phyloP scores from a whole-genome alignment of 1,284 basidiomycete genomes.

The Mycena citricolor region DNA sequence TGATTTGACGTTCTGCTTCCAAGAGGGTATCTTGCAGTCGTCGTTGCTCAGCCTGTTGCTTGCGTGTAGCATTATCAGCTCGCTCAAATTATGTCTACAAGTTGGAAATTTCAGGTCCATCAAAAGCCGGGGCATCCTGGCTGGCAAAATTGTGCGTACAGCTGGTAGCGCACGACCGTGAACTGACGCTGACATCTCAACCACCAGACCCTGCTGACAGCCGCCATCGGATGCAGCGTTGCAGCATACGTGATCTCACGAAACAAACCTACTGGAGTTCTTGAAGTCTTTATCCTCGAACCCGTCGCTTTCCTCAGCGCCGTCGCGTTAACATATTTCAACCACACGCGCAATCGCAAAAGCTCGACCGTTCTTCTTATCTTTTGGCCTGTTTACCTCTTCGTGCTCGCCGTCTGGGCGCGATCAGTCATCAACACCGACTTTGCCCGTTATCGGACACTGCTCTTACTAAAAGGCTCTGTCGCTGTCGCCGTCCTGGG shows the following conservation, averaged over 20 bases:
- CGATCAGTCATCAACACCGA: conserved; percentile 51
- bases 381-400: conserved; percentile 78
- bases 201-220: conserved; percentile 44
- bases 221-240: conserved; percentile 43
- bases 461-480: conserved; percentile 49
- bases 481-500: conserved; percentile 51
- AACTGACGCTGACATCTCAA: too few relatives aligned
- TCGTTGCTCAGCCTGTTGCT: conserved; percentile 42
- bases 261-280: conserved; percentile 46
- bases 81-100: conserved; percentile 15
- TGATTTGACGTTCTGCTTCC: conserved; percentile 83
- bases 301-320: conserved; percentile 48
- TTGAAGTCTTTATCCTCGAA: conserved; percentile 60
- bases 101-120: conserved; percentile 31
- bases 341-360: conserved; percentile 73
- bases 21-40: conserved; percentile 60
- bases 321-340: conserved; percentile 55
- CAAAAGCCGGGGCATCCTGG: conserved; percentile 51
- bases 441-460: conserved; percentile 30
- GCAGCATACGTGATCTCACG: conserved; percentile 35
- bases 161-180: too few relatives aligned
- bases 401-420: conserved; percentile 57
- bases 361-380: conserved; percentile 80
- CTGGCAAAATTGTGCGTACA: conserved; percentile 63
- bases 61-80: conserved; percentile 8